Base-by-base conservation (phyloP, 306 rosid genomes). In the Fagus sylvatica region DNA sequence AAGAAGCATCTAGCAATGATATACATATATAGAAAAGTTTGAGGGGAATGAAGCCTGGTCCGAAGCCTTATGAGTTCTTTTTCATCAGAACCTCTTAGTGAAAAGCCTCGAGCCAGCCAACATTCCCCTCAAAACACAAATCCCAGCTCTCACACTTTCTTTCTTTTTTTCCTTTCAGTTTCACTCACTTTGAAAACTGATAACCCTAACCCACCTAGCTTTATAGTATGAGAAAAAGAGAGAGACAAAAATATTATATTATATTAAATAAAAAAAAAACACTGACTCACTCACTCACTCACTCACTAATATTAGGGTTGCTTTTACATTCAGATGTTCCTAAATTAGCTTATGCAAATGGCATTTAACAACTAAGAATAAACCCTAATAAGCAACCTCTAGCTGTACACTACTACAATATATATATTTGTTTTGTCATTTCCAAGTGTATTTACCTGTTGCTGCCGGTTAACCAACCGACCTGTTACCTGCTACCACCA, bases 1-100 rank as follows among this genome's bases (percentile, higher is more conserved):
- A 43, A 43, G 51, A 43, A 43, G 51, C 51, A 22, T 22, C 28
- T 22, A 8, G 15, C 51, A 46, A 46, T 8, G 51, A 46, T 46
- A 46, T 12, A 46, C 30, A 36, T 3, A 64, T 34, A 66, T 19
- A 19, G 1, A 78, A 33, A 43, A 40, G 30, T 71, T 89, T 91
- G 89, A 89, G 92, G 87, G 96, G 93, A 91, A 91, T 91, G 97
- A 91, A 91, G 94, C 93, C 94, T 91, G 97, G 94, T 89, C 97
- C 97, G 94, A 91, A 87, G 92, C 89, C 84, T 84, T 81, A 56
- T 37, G 71, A 66, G 71, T 37, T 65, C 49, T 11, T 62, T 65
- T 34, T 33, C 49, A 22, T 12, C 7, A 70, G 78, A 85, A 80
- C 70, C 57, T 53, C 33, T 33, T 19, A 7, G 75, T 53, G 59